Base-by-base conservation (phyloP, 148 eudicot genomes). In the Suaeda aralocaspica region DNA sequence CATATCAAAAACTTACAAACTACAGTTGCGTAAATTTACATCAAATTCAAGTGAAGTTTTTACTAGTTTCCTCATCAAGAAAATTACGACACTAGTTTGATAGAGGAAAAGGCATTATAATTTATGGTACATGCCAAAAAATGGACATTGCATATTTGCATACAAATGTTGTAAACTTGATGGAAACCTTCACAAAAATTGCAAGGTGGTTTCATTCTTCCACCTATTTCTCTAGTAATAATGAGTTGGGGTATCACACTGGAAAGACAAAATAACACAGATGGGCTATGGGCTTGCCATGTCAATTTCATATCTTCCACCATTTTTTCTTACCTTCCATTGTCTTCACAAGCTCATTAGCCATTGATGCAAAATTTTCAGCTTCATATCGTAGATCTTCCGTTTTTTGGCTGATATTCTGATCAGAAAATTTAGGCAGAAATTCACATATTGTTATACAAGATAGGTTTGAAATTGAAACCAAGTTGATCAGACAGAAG, bases 281-380 rank as follows among this genome's bases (percentile, higher is more conserved):
- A 29, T 53, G 28, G 46, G 50, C 22, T 50, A 29, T 53, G 28
- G 46, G 50, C 22, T 50, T 33, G n/a, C n/a, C 44, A 19, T 70
- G 26, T 46, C 21, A 68, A 19, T 29, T 76, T 80, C 73, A 88
- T 68, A 91, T 84, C 33, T 88, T 89, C 83, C 88, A 91, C 93
- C 93, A 90, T 74, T 86, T 91, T 39, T 73, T 65, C 50, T 63
- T 63, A 29, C 22, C 52, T 74, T 78, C 92, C 96, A 90, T 88
- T 1, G 72, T 82, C 76, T 80, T 86, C 34, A 82, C 91, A 7
- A 88, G 91, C 78, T 90, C 96, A 64, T 90, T 82, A 16, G 92
- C 89, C 80, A 88, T 73, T 31, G 93, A 88, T 22, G 92, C 90
- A 72, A 90, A 88, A 71, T 86, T 89, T 79, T 90, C 91, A 24